Base-by-base conservation (phyloP, 805 yeast genomes). In the Diddensiella caesifluorescens region DNA sequence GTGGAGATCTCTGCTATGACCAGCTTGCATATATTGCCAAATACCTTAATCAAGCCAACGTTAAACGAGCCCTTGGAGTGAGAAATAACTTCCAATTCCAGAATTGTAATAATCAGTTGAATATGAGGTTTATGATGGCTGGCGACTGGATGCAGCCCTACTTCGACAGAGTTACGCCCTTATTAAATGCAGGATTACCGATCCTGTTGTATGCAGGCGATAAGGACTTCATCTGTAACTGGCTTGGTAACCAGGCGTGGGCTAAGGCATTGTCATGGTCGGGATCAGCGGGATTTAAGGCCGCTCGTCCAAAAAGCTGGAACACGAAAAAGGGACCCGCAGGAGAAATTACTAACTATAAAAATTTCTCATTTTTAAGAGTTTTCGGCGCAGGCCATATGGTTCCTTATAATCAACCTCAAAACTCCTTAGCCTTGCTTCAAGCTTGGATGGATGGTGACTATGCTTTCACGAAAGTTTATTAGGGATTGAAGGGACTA, bases 131-230 rank as follows among this genome's bases (percentile, higher is more conserved):
- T 83, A 60, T 21, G 4, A 22, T 21, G 18, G 70, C 74, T 23
- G 87, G 86, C 33, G 88, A 80, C 63, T 76, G 77, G 71, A 67
- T 70, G 71, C 73, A 69, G 53, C 85, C 86, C n/a, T 77, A 69
- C 70, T 75, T 74, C 57, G 71, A 70, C 49, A 44, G 56, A 20
- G 78, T 77, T 36, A 77, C 77, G 41, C 75, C 75, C 35, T 67
- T 80, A 48, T 71, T 87, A 53, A 80, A 84, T 55, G 62, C 71
- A 44, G 81, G 75, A 20, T 57, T 86, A 35, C 95, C 95, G 15
- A 89, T 87, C 3, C 73, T 88, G 56, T 75, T 86, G 47, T 88
- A 87, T 54, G 95, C 95, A n/a, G 96, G 96, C 57, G 95, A 87
- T 62, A 84, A 87, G 64, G 96, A 87, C 63, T 87, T 74, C 63